A percentile compares a stretch with the other conserved stretches of the same genome.
Evolutionary conservation across 202 grass and related monocot species (phyloP).

Genomic region (Miscanthus sacchariflorus): DNA sequence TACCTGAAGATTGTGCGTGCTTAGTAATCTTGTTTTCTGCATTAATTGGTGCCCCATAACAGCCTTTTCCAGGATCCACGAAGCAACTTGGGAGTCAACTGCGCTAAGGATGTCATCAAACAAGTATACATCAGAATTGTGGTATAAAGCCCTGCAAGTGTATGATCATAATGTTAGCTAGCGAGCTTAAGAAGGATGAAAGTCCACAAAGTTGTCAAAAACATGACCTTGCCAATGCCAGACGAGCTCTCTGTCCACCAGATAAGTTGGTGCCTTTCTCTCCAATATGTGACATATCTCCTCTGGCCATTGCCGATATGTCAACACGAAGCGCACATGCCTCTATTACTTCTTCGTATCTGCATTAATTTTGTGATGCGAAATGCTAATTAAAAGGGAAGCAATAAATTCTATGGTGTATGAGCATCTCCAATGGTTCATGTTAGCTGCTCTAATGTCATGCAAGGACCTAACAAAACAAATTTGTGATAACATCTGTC

Average conservation of each 20-base stretch:
- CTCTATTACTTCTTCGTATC: conserved; percentile 87
- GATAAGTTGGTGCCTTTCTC: conserved; percentile 98
- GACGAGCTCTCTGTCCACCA: conserved; percentile 88
- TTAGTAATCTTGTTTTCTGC: conserved; percentile 84
- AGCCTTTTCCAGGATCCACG: conserved; percentile 75
- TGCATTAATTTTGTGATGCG: conserved; percentile 52
- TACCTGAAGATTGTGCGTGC: conserved; percentile 92
- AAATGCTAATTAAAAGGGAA: conserved; percentile 12
- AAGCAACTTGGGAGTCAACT: conserved; percentile 97
- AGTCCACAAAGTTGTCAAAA: conserved; percentile 31
- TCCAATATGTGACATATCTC: conserved; percentile 80
- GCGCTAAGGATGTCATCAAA: conserved; percentile 97
- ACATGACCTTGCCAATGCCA: conserved; percentile 87
- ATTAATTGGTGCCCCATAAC: conserved; percentile 71
- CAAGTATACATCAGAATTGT: conserved; percentile 83
- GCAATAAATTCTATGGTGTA: background rate
- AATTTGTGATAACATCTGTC: background rate
- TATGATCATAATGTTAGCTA: conserved; percentile 39
- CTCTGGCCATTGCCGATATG: conserved; percentile 76
- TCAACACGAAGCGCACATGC: conserved; percentile 92
- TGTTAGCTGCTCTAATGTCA: conserved; percentile 1
- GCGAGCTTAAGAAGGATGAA: conserved; percentile 19
- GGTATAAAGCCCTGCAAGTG: conserved; percentile 96
- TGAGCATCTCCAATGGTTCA: background rate
- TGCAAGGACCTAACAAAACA: background rate